Base-by-base conservation (phyloP, 2,329 filamentous ascomycete species). In the Lasiodiplodia citricola region DNA sequence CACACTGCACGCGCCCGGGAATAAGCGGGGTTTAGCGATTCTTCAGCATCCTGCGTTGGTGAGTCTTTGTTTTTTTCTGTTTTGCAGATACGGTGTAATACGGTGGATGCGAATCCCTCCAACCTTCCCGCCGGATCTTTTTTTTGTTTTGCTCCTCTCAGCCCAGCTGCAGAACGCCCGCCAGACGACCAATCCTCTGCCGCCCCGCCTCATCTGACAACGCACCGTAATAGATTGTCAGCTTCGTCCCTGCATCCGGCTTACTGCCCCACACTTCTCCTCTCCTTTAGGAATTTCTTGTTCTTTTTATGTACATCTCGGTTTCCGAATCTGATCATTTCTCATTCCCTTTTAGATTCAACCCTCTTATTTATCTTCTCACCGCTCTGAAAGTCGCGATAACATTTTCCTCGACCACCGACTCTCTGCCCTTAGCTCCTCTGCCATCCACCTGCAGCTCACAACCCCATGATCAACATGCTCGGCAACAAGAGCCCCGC, bases 401-500 rank as follows among this genome's bases (percentile, higher is more conserved):
- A 8, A 35, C 31, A 4, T 35, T 35, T 35, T 35, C 6, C 31
- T 35, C 18, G 10, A n/a, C 16, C 1, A 16, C 50, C 50, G 8
- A 8, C 31, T 35, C 31, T 35, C 31, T 35, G 31, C 31, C 7
- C 31, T 35, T 10, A 8, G 6, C 7, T 35, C 31, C 31, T 35
- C 31, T 35, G 31, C 7, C 31, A 8, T 35, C 31, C 31, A 35
- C 31, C 31, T 35, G 31, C 31, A 35, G 31, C 31, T 54, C 13
- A 25, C 51, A 54, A 54, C 23, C 41, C 58, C 58, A 62, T 16
- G 18, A 62, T 41, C 41, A 62, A 50, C 58, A 11, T 25, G 18
- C 23, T 25, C 25, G 58, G 58, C 58, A 62, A 41, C 3, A 51
- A 25, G 4, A 62, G 11, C 58, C 41, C 41, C 16, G 2, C 41